Conservation (phyloP, 2,329 filamentous ascomycete genomes). For the Diplodia scrobiculata region DNA sequence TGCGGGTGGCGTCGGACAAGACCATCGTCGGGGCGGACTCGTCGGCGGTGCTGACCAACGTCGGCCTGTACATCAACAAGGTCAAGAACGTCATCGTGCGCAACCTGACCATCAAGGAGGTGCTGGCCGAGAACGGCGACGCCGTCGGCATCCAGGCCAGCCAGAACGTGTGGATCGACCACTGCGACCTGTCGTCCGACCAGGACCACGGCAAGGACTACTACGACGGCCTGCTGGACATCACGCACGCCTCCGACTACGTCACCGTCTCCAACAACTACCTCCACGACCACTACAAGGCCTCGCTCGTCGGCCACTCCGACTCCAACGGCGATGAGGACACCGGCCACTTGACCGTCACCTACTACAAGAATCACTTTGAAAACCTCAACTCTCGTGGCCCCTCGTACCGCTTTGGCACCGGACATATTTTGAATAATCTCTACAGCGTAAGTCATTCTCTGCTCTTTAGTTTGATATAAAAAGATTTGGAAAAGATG, state of each 20-base stretch:
- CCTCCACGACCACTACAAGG: constrained; percentile 64
- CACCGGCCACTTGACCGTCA: constrained; percentile 63
- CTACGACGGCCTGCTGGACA: constrained; percentile 68
- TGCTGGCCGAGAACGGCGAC: constrained; percentile 53
- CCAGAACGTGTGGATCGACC: constrained; percentile 66
- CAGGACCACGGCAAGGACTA: constrained; percentile 65
- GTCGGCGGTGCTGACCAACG: constrained; percentile 49
- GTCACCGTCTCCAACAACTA: constrained; percentile 59
- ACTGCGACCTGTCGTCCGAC: constrained; percentile 66
- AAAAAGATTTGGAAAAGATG: too few species aligned
- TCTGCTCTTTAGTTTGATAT: too few species aligned
- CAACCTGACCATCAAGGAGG: constrained; percentile 58
- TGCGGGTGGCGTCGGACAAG: constrained; percentile 55
- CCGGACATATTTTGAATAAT: constrained; percentile 63
- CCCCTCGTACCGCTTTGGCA: constrained; percentile 67
- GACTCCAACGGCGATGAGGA: constrained; percentile 62
- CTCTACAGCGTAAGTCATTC: neutral
- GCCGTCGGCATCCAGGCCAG: constrained; percentile 54
- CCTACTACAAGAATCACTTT: constrained; percentile 69
- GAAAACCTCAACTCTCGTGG: constrained; percentile 64
- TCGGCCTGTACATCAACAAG: constrained; percentile 53
- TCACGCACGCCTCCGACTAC: constrained; percentile 65
- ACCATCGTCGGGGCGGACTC: constrained; percentile 56
- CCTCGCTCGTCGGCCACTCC: constrained; percentile 61
- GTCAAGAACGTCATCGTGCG: constrained; percentile 59